Evolutionary conservation across 2,329 filamentous ascomycete species (phyloP), one percentile per base, ranked within the genome.

Genomic region (Teratosphaeria zuluensis): DNA sequence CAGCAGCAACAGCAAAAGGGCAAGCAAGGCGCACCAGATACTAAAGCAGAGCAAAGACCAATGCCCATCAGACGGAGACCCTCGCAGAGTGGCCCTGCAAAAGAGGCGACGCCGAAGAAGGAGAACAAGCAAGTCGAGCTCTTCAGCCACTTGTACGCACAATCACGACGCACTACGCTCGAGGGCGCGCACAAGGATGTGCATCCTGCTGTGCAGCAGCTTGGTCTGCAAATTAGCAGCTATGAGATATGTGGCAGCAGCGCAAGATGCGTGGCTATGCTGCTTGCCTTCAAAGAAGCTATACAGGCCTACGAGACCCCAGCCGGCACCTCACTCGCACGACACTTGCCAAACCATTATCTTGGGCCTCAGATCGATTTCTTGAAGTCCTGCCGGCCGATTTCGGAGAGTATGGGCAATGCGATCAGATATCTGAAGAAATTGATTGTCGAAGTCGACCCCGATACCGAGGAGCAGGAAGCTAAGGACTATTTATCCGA

Each of bases 381-480:
- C 70, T 82, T 99, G 61, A 89, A 90, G 61, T 90, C 90, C 65
- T 96, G 92, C 70, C 86, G 94, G n/a, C 92, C 94, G 35, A 89
- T 99, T 76, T 95, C 90, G 65, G 94, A 96, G 74, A 90, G 90
- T 62, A 96, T 97, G 86, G 94, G 94, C 61, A 99, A 97, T 73
- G 91, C 91, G 38, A 95, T 99, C 70, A 85, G 94, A 57, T 92
- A 91, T 81, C 81, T 99, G 55, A 99, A 99, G 78, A 84, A 96
- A 54, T 85, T 90, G 68, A 92, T 99, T 70, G 88, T 90, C 68
- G 90, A 90, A 66, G 86, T 96, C 59, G 91, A 96, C 68, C 90
- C 92, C 48, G 88, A 92, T 66, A 83, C 87, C 1, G 85, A 89
- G 32, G 92, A 99, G 71, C 77, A 84, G 21, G 85, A 89, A 54